These are phyloP conservation scores for Phenoliferia sp. DNA, from an alignment of 1,284 basidiomycete species.

Conservation along the genomic window DNA sequence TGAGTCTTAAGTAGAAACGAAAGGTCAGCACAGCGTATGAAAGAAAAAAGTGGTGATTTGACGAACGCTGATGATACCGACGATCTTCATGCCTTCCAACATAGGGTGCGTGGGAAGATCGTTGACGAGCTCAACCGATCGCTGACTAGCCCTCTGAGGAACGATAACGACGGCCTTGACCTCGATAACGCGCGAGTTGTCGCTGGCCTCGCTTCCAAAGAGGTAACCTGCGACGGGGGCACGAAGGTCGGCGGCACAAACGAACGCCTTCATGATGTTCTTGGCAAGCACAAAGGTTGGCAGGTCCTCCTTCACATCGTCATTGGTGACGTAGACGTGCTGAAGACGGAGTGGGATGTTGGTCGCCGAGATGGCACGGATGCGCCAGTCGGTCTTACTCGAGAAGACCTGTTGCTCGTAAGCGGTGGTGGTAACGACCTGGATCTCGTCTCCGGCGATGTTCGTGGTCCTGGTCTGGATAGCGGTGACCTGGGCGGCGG, in stretches of 20 bases:
- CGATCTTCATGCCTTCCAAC: conserved; percentile 46
- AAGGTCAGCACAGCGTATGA: neutral
- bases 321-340: conserved; percentile 98
- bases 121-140: conserved; percentile 77
- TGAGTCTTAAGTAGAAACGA: conserved; percentile 38
- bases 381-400: conserved; percentile 97
- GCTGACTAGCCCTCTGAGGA: conserved; percentile 89
- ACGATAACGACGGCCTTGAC: conserved; percentile 95
- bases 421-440: conserved; percentile 93
- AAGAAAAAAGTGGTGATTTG: neutral
- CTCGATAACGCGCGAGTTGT: conserved; percentile 98
- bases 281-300: conserved; percentile 96
- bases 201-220: conserved; percentile 86
- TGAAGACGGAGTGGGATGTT: conserved; percentile 93
- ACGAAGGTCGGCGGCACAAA: conserved; percentile 86
- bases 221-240: conserved; percentile 94
- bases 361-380: conserved; percentile 56
- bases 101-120: conserved; percentile 46
- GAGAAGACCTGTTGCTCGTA: conserved; percentile 98
- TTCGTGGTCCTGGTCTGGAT: conserved; percentile 97
- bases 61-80: conserved; percentile 44
- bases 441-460: conserved; percentile 93
- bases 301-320: conserved; percentile 97
- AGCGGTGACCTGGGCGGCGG: conserved; percentile 91
- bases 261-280: conserved; percentile 93